Conservation (phyloP, 768 basidiomycete genomes). For the Suillus lakei region DNA sequence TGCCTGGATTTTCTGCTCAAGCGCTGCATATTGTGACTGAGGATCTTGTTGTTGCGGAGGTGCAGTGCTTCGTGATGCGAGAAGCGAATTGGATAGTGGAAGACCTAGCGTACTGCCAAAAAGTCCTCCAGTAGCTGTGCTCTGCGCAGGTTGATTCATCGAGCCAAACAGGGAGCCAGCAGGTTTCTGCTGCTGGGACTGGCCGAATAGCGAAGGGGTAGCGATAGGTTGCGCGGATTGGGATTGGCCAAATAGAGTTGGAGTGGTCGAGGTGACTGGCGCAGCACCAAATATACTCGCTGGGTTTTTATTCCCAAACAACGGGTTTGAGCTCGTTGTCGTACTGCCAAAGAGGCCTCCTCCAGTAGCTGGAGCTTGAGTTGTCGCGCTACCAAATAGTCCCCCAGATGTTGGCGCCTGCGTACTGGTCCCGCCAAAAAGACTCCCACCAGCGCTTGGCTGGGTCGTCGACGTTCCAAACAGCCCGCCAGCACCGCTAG, state of each 20-base stretch:
- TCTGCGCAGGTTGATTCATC: constrained; percentile 22
- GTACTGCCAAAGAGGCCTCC: constrained; percentile 33
- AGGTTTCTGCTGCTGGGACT: constrained; percentile 27
- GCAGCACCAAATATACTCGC: constrained; percentile 30
- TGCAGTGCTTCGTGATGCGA: constrained; percentile 44
- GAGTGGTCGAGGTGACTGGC: constrained; percentile 20
- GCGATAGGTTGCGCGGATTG: constrained; percentile 15
- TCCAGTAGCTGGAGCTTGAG: constrained; percentile 22
- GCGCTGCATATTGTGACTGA: constrained; percentile 57
- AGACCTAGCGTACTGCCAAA: constrained; percentile 40
- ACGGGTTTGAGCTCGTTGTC: constrained; percentile 28
- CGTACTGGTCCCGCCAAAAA: constrained; percentile 24
- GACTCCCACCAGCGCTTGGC: constrained; percentile 10
- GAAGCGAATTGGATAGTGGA: constrained; percentile 41
- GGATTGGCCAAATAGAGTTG: constrained; percentile 38
- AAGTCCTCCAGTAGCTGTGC: constrained; percentile 33
- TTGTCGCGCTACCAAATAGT: constrained; percentile 33
- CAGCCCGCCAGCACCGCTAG: constrained; percentile 23
- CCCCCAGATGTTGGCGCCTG: constrained; percentile 25
- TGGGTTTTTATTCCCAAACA: constrained; percentile 42
- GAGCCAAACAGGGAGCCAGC: constrained; percentile 37
- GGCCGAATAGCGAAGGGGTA: constrained; percentile 24
- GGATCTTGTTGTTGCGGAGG: constrained; percentile 58
- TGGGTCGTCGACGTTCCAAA: constrained; percentile 18
- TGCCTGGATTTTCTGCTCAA: constrained; percentile 63